Evolutionary conservation across 164 flowering plant species (phyloP).

Genomic region (Magnolia kwangsiensis): DNA sequence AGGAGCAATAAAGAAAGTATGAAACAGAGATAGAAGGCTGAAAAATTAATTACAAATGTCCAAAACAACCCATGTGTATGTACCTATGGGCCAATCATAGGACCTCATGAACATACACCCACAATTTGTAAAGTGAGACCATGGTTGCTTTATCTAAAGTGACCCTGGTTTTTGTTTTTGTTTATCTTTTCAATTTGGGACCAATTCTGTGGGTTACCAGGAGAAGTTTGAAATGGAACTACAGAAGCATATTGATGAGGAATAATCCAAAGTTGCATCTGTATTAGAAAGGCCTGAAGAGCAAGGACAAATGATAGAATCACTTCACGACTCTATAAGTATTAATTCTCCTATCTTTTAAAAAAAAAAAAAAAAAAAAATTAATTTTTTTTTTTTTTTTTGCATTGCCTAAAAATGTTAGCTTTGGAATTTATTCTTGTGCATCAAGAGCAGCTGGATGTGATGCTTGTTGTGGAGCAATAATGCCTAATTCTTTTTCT

Average conservation of each 20-base stretch:
- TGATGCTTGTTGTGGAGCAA: not conserved
- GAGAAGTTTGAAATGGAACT: constrained; percentile 69
- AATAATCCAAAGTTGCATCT: constrained; percentile 69
- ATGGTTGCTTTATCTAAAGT: too few species aligned
- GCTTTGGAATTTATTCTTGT: not conserved
- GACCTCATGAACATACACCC: too few species aligned
- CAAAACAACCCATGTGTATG: too few species aligned
- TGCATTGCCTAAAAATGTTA: not conserved
- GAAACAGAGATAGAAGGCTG: too few species aligned
- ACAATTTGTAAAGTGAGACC: too few species aligned
- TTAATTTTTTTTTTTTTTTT: not conserved
- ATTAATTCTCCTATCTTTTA: not conserved
- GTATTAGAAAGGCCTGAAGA: constrained; percentile 78
- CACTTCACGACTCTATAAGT: constrained; percentile 79
- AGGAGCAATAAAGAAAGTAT: too few species aligned
- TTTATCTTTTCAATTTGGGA: not conserved
- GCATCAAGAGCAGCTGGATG: not conserved
- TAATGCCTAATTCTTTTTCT: not conserved
- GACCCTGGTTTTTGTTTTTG: too few species aligned
- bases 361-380: too few species aligned
- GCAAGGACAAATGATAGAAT: constrained; percentile 85
- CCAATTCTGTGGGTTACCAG: constrained; percentile 30
- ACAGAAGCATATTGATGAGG: constrained; percentile 57
- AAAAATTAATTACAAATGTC: too few species aligned
- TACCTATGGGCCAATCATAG: too few species aligned